These are phyloP conservation scores for Chaetomium fimeti DNA, from an alignment of 495 filamentous ascomycete species.

Conservation along the genomic window DNA sequence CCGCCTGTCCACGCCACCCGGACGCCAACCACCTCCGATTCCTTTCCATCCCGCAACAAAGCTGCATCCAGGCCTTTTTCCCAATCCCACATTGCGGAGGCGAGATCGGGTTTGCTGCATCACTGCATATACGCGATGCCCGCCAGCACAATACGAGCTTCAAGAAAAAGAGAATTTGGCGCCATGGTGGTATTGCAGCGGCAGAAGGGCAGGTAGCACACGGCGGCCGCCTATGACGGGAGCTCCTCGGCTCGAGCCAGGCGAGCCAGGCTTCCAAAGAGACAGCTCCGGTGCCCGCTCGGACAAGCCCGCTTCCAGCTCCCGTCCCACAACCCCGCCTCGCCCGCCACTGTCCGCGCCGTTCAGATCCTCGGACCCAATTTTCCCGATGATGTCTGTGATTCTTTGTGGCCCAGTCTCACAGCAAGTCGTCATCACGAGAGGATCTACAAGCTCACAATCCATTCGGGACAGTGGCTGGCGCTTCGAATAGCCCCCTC, in stretches of 20 bases:
- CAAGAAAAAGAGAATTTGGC: neutral
- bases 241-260: too few species aligned
- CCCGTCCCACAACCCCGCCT: too few species aligned
- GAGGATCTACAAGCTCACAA: slow-evolving; percentile 23
- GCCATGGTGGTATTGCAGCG: slow-evolving; percentile 7
- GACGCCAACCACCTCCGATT: neutral
- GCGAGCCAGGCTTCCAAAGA: neutral
- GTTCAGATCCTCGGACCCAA: slow-evolving; percentile 7
- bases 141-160: slow-evolving; percentile 13
- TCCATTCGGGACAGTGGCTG: neutral
- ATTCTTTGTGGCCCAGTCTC: slow-evolving; percentile 2
- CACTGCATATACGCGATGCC: neutral
- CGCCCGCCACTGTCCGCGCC: neutral
- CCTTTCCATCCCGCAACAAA: neutral
- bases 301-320: neutral
- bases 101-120: slow-evolving; percentile 2
- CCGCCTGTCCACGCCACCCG: neutral
- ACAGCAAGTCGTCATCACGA: slow-evolving; percentile 25
- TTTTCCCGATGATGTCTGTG: neutral
- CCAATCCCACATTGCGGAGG: slow-evolving; percentile 8
- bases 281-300: neutral
- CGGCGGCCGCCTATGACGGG: slow-evolving; percentile 9
- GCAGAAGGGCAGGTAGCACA: neutral
- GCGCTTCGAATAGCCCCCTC: neutral
- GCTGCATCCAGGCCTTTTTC: too few species aligned